Evolutionary conservation across 2,329 filamentous ascomycete genomes (phyloP), one percentile per base, ranked within the genome.

Genomic region (Sclerotinia borealis): DNA sequence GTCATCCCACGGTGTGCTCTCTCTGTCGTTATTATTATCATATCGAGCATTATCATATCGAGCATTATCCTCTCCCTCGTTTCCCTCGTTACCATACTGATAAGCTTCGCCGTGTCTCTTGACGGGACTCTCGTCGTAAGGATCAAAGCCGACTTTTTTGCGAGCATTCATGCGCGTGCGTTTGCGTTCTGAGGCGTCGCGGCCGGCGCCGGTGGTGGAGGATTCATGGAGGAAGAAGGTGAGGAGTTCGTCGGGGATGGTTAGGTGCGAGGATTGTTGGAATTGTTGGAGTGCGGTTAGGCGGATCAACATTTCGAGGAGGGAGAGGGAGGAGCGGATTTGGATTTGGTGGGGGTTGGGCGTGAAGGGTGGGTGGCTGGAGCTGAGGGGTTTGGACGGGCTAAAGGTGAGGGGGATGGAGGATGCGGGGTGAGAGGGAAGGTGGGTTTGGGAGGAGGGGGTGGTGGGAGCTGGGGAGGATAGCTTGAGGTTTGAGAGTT

Each of bases 161-260:
- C 84, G 75, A 4, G 87, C 87, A 66, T 88, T 85, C 4, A 80
- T 76, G 17, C 87, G 79, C 1, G 86, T 79, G 0, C 81, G 79
- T 60, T 84, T 83, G 8, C 87, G 83, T 61, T 85, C 78, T 37
- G 86, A 80, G 6, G 83, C 79, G 68, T 89, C 84, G 5, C 81
- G 80, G 3, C 86, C 86, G 1, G 85, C 84, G 34, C 87, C 87
- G 1, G 86, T 88, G 2, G 85, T 86, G 37, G 84, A 84, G 13
- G 82, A 84, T 70, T 90, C 87, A 66, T 85, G 83, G 10, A 91
- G 80, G 78, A 91, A 91, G 78, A 91, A 90, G 70, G 87, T 90
- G 11, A 91, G 80, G 1, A 90, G 79, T 71, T 91, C 88, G 73
- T 91, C 88, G 22, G 84, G 85, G 65, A 91, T 89, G 43, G 86